These are phyloP conservation scores for Metschnikowia dekortorum DNA, from an alignment of 805 yeast genomes.

Conservation along the genomic window DNA sequence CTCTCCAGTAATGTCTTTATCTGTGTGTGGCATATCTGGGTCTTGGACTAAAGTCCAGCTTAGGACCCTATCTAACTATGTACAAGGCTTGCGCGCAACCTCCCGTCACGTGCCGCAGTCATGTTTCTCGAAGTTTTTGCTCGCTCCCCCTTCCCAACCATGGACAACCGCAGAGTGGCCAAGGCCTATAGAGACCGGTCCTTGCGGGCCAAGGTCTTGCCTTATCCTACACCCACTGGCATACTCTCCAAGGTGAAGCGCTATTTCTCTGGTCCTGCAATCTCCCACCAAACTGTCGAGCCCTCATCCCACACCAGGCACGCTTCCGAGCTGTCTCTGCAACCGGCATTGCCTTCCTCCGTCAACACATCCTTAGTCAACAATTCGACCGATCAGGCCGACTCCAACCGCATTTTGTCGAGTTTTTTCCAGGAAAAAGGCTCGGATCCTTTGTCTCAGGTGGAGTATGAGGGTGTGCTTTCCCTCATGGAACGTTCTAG, in stretches of 20 bases:
- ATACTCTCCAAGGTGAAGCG: conserved; percentile 27
- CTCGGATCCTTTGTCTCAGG: conserved; percentile 62
- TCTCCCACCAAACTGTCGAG: not conserved
- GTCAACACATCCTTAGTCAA: conserved; percentile 6
- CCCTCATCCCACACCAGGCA: not conserved
- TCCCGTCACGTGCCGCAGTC: conserved; percentile 2
- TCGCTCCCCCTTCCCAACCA: conserved; percentile 7
- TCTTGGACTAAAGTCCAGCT: no score
- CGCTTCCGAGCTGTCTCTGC: not conserved
- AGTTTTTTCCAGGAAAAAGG: conserved; percentile 73
- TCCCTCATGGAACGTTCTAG: conserved; percentile 41
- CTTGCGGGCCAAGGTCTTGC: conserved; percentile 17
- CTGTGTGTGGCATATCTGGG: not conserved
- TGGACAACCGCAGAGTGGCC: conserved; percentile 36
- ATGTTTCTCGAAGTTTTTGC: conserved; percentile 4
- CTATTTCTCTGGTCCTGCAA: conserved; percentile 18
- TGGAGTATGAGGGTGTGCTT: conserved; percentile 79
- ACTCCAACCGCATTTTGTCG: conserved; percentile 55
- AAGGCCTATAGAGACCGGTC: conserved; percentile 25
- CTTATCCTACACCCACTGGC: conserved; percentile 21
- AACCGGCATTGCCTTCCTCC: conserved; percentile 1
- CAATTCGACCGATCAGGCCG: conserved; percentile 9
- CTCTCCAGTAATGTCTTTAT: no score
- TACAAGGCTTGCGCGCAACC: not conserved
- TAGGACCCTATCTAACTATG: no score